Conservation (phyloP, 148 eudicot species). For the Vaccinium macrocarpon region DNA sequence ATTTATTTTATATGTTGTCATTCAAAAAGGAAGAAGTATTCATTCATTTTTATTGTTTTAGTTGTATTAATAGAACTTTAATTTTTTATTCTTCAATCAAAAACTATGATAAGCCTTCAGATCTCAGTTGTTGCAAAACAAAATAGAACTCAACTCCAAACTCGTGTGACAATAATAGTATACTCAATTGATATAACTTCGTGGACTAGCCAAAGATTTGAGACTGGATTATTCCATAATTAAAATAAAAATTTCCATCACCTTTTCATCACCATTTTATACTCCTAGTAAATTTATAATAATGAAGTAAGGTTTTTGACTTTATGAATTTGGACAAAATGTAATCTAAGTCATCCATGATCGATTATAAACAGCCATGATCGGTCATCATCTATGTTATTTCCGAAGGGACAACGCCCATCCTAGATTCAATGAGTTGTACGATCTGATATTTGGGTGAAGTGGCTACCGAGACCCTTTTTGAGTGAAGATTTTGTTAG, state of each 20-base stretch:
- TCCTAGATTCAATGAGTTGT: background rate
- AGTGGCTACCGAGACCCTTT: too few species aligned
- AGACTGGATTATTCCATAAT: background rate
- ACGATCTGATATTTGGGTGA: background rate
- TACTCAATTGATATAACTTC: background rate
- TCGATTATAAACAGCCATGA: too few species aligned
- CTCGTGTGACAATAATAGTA: background rate
- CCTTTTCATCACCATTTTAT: background rate
- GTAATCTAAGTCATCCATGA: too few species aligned
- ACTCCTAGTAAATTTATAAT: constrained; percentile 4
- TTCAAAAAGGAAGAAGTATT: too few species aligned
- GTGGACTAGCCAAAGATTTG: background rate
- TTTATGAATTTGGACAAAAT: background rate
- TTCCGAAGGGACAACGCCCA: too few species aligned
- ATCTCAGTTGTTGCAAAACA: background rate
- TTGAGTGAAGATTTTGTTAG: background rate
- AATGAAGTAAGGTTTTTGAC: background rate
- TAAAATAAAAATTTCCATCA: background rate
- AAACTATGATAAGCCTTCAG: background rate
- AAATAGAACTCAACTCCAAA: background rate
- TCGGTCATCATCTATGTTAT: too few species aligned
- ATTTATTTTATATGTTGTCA: too few species aligned
- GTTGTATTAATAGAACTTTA: too few species aligned
- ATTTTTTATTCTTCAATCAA: background rate
- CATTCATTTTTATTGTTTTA: too few species aligned